Base-by-base conservation (phyloP, 306 rosid genomes). In the Erythrophleum fordii region DNA sequence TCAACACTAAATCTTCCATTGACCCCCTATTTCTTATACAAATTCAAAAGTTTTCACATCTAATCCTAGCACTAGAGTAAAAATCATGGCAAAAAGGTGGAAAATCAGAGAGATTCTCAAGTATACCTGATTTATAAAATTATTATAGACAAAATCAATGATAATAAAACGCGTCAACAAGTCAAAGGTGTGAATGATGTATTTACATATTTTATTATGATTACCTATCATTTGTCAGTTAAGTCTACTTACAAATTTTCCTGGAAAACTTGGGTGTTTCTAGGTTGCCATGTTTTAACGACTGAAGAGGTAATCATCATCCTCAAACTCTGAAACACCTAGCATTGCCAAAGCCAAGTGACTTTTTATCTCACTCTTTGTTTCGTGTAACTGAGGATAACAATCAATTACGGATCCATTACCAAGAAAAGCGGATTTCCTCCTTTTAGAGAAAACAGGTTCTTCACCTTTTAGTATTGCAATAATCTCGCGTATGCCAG, bases 341-440 rank as follows among this genome's bases (percentile, higher is more conserved):
- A 84, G 81, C 98, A 94, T 92, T 29, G 95, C 92, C 88, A 94
- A 79, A 16, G 94, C 93, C 65, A 92, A 77, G 77, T 88, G 95
- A 69, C 91, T 79, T 80, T 80, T 89, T 87, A 88, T 82, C 85
- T 92, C 97, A 80, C 80, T 86, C 60, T 85, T 83, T 61, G 88
- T 72, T 73, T 85, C 80, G 8, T 75, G 92, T 69, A 77, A 81
- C 70, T 90, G 92, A 67, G 97, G 56, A 81, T 84, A 86, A 76
- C 91, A 89, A 81, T 91, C 96, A 77, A 82, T 81, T 18, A 87
- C 76, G 20, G 83, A 83, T 64, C 97, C 96, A 76, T 85, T 88
- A 3, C 91, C 96, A 37, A 77, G 75, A 82, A 88, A 87, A 64
- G 92, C 76, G 13, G 90, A 74, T 56, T 84, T 90, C 89, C 86